Evolutionary conservation across 179 eudicot genomes (phyloP).

Genomic region (Silene vulgaris): DNA sequence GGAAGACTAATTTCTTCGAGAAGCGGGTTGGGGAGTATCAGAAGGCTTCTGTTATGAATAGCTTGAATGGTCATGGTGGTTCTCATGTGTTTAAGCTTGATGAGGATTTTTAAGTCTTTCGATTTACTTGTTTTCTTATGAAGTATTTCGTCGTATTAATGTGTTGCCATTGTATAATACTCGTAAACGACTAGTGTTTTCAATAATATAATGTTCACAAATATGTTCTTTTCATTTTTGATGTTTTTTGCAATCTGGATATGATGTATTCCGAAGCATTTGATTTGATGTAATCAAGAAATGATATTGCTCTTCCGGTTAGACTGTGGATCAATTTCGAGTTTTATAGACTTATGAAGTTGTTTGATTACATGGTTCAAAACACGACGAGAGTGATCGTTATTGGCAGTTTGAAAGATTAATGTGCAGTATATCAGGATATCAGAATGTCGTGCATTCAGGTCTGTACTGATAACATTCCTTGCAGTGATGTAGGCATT

Average conservation of each 20-base stretch:
- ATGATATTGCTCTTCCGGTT: not conserved
- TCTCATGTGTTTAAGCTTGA: slow-evolving; percentile 62
- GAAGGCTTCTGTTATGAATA: slow-evolving; percentile 70
- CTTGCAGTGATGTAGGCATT: not conserved
- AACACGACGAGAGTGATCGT: not conserved
- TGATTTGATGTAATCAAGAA: not conserved
- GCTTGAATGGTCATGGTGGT: slow-evolving; percentile 58
- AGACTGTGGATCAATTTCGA: too few species aligned
- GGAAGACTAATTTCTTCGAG: slow-evolving; percentile 84
- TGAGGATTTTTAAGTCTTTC: slow-evolving; percentile 45
- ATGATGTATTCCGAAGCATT: not conserved
- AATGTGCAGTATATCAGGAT: slow-evolving; percentile 2
- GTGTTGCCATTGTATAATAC: not conserved
- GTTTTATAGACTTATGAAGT: too few species aligned
- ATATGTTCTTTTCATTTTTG: too few species aligned
- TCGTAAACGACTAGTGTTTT: not conserved
- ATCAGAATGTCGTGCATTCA: not conserved
- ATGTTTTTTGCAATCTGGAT: too few species aligned
- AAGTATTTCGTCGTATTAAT: not conserved
- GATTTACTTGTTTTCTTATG: too few species aligned
- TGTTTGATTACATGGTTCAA: too few species aligned
- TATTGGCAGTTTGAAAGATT: not conserved
- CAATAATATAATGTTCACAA: not conserved
- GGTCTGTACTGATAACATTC: not conserved
- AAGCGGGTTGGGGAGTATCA: slow-evolving; percentile 85